phyloP scores from a whole-genome alignment of 768 basidiomycete genomes.

The Tulasnella sp. region DNA sequence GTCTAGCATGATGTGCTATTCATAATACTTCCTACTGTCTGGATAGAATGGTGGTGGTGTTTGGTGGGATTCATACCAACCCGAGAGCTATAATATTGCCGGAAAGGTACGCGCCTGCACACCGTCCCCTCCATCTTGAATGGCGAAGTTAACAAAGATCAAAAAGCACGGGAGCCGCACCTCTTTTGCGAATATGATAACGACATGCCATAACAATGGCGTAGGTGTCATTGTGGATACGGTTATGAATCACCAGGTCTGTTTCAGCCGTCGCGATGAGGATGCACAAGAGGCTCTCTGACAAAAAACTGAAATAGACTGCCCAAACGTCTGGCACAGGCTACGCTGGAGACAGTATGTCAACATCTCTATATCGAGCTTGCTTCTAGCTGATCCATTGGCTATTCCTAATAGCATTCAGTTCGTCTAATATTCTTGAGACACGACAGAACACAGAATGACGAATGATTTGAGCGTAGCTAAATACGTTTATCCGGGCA shows the following conservation, averaged over 20 bases:
- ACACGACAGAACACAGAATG: neutral
- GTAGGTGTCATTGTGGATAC: constrained; percentile 48
- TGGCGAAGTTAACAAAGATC: constrained; percentile 48
- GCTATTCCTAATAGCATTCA: neutral
- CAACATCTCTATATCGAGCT: neutral
- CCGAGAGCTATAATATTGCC: neutral
- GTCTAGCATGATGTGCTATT: neutral
- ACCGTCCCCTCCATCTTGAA: constrained; percentile 36
- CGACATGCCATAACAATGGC: constrained; percentile 43
- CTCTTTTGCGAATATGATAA: constrained; percentile 42
- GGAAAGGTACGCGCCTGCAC: neutral
- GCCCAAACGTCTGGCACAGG: constrained; percentile 18
- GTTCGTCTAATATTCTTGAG: too few species aligned
- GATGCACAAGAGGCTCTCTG: neutral
- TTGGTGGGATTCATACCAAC: neutral
- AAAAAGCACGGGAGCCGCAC: constrained; percentile 52
- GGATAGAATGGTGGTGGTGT: neutral
- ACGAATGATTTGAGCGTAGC: constrained; percentile 9
- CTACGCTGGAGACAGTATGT: constrained; percentile 19
- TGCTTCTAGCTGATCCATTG: neutral
- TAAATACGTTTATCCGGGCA: constrained; percentile 21
- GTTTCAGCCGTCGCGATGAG: neutral
- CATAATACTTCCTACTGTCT: neutral
- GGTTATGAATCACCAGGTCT: constrained; percentile 54
- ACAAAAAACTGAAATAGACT: too few species aligned